Evolutionary conservation across 805 yeast species (phyloP), one percentile per base, ranked within the genome.

Genomic region (Starmerella asiatica): DNA sequence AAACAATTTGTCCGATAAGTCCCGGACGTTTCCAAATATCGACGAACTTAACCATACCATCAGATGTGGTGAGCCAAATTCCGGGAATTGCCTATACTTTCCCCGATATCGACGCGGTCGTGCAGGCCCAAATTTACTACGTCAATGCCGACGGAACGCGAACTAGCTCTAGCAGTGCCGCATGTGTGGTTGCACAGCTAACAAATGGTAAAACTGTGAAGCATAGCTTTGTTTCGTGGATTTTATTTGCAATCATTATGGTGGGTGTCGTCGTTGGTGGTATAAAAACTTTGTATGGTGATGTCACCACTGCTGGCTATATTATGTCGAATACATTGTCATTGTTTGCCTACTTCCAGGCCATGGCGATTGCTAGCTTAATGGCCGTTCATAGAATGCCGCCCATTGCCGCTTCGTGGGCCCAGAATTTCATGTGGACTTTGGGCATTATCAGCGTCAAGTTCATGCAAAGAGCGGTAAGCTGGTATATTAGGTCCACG

Each of bases 341-440:
- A 1, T 66, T 91, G 45, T 91, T 91, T 61, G 75, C 85, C 39
- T 91, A 91, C 61, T 91, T 88, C 72, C 99, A 91, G 65, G 75
- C 81, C 42, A 68, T 91, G 51, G 95, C 96, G 17, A 76, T 88
- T 44, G 79, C 88, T 16, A 73, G 94, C 15, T 86, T 91, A 95
- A 79, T 85, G 85, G 95, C 93, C 41, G 96, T 88, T 23, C 72
- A 83, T 17, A 67, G 73, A 45, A 81, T 84, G 17, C 98, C 98
- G 2, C 98, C 98, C 2, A 86, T 91, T 50, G 97, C 96, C 4
- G 84, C 94, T 3, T 86, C 97, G 2, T 88, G 98, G 98, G 76
- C 93, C 24, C 94, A 88, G 61, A 91, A 88, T 64, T 91, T 91
- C 67, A 76, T 75, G 60, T 88, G 97, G 97, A 76, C 96, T 1